These are phyloP conservation scores for Lepiota brunneoincarnata DNA, from an alignment of 768 basidiomycete species.

Conservation along the genomic window DNA sequence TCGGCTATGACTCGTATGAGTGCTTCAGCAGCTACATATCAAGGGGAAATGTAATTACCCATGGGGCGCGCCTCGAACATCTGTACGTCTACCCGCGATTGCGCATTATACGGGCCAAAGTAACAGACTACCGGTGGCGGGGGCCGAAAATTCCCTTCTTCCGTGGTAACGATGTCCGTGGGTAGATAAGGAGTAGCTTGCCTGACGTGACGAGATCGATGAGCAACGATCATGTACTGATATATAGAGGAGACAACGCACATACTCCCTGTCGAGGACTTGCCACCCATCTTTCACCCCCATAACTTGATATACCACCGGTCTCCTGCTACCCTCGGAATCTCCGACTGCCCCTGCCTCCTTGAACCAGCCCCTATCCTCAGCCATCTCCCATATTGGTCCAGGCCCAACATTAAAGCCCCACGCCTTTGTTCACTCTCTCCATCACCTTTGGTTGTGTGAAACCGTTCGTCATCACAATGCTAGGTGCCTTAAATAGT, in stretches of 20 bases:
- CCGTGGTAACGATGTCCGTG: conserved; percentile 43
- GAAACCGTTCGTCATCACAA: conserved; percentile 54
- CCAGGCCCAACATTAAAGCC: conserved; percentile 73
- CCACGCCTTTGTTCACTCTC: conserved; percentile 68
- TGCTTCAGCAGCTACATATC: conserved; percentile 1
- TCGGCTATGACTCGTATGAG: conserved; percentile 41
- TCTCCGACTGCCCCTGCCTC: conserved; percentile 43
- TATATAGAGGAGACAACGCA: conserved; percentile 17
- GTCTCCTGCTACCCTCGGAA: conserved; percentile 51
- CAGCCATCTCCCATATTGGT: conserved; percentile 75
- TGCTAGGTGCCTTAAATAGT: conserved; percentile 43
- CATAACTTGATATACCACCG: conserved; percentile 52
- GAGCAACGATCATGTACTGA: conserved; percentile 9
- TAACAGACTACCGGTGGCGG: conserved; percentile 58
- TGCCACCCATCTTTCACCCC: conserved; percentile 42
- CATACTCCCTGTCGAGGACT: conserved; percentile 48
- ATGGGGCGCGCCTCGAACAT: conserved; percentile 59
- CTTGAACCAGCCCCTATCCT: conserved; percentile 79
- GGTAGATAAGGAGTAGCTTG: conserved; percentile 61
- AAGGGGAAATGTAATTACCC: conserved; percentile 38
- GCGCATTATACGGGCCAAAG: conserved; percentile 61
- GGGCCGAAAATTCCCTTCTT: conserved; percentile 47
- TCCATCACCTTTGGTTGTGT: conserved; percentile 47
- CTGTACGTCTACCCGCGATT: conserved; percentile 44
- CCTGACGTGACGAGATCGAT: conserved; percentile 30